Percentiles rank a stretch among this genome's conserved stretches.
These are phyloP conservation scores for Eucommia ulmoides DNA, from an alignment of 257 asterid species.

Conservation along the genomic window DNA sequence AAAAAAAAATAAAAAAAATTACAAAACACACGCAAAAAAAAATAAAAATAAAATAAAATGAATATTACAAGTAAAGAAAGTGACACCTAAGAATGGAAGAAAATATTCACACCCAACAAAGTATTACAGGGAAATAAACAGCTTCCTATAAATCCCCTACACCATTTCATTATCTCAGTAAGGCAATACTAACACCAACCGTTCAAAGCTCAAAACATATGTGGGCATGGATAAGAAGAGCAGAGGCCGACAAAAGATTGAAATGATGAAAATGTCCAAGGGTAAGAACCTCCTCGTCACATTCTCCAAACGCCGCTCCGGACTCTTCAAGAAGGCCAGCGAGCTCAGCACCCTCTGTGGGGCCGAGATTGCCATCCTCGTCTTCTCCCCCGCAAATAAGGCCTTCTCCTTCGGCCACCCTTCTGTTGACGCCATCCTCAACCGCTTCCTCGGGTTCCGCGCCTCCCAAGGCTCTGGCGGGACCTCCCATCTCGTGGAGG, in stretches of 20 bases:
- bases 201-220: too few relatives aligned
- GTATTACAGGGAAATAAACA: too few relatives aligned
- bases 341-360: conserved; percentile 68
- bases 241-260: conserved; percentile 66
- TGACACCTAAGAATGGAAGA: too few relatives aligned
- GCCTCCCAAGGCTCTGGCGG: conserved; percentile 7
- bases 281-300: conserved; percentile 63
- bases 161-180: too few relatives aligned
- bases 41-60: too few relatives aligned
- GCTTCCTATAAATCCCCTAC: too few relatives aligned
- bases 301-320: conserved; percentile 59
- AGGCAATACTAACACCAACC: too few relatives aligned
- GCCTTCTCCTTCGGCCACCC: conserved; percentile 79
- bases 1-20: too few relatives aligned
- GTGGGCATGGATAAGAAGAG: conserved; percentile 60
- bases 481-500: conserved; percentile 32
- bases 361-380: conserved; percentile 47
- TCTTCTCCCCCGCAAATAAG: conserved; percentile 68
- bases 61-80: too few relatives aligned
- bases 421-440: conserved; percentile 37
- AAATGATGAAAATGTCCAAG: conserved; percentile 52
- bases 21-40: too few relatives aligned
- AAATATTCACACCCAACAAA: too few relatives aligned
- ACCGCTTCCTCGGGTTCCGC: conserved; percentile 29
- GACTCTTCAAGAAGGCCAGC: conserved; percentile 67